These are phyloP conservation scores for Cytospora piceicola DNA, from an alignment of 2,329 filamentous ascomycete genomes.

Conservation along the genomic window DNA sequence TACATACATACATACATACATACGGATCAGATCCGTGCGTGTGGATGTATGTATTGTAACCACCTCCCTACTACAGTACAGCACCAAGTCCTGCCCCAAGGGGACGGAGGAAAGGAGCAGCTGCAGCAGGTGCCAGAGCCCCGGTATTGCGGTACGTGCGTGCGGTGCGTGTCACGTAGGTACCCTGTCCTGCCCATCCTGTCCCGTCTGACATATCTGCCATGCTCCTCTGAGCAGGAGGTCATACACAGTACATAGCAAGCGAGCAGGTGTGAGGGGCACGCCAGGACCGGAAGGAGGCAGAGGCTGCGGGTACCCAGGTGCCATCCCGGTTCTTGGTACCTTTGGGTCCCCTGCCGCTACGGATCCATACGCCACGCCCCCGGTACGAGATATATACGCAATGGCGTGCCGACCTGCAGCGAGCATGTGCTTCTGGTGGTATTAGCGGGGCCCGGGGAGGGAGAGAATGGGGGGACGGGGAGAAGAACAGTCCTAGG, in stretches of 20 bases:
- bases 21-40: too few relatives aligned
- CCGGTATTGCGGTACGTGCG: neutral
- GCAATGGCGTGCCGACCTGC: neutral
- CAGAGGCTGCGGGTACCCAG: neutral
- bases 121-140: constrained; percentile 1
- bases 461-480: neutral
- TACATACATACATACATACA: too few relatives aligned
- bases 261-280: neutral
- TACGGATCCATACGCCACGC: neutral
- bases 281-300: neutral
- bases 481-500: neutral
- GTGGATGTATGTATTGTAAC: neutral
- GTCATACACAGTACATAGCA: too few relatives aligned
- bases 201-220: neutral
- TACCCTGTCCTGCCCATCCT: neutral
- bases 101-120: neutral
- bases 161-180: neutral
- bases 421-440: neutral
- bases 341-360: neutral
- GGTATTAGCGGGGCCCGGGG: neutral
- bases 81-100: neutral
- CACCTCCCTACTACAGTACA: neutral
- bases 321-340: neutral
- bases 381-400: neutral
- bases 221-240: neutral